A percentile compares a stretch with the other conserved stretches of the same genome.
Conservation (phyloP, 768 basidiomycete genomes). For the Rubroboletus pulcherrimus region DNA sequence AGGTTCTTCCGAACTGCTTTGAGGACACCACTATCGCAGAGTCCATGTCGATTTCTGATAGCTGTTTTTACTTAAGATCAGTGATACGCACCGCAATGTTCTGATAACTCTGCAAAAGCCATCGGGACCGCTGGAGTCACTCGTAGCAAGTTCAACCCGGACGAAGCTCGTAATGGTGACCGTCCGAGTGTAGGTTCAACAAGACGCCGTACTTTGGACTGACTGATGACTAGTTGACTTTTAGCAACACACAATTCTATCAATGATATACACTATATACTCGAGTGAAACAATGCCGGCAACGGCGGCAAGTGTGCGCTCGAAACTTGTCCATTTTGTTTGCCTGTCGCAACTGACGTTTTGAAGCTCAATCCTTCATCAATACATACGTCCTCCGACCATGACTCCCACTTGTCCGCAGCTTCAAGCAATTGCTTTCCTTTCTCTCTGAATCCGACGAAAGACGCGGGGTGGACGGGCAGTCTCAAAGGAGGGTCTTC, state of each 20-base stretch:
- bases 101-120: too few relatives aligned
- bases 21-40: neutral
- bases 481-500: constrained; percentile 19
- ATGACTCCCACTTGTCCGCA: constrained; percentile 16
- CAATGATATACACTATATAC: too few relatives aligned
- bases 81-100: too few relatives aligned
- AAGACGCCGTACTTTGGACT: too few relatives aligned
- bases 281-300: neutral
- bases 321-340: neutral
- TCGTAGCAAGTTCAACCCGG: neutral
- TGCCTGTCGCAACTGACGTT: neutral
- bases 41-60: neutral
- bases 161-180: too few relatives aligned
- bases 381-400: constrained; percentile 17
- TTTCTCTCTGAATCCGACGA: neutral
- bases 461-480: neutral
- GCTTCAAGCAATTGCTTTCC: constrained; percentile 10
- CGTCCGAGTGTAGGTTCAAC: too few relatives aligned
- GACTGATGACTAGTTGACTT: too few relatives aligned
- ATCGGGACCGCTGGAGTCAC: neutral
- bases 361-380: neutral
- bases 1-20: neutral
- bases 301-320: neutral
- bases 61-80: neutral
- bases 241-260: neutral